Conservation (phyloP, 139 green algal genomes). For the Pseudopediastrum boryanum region DNA sequence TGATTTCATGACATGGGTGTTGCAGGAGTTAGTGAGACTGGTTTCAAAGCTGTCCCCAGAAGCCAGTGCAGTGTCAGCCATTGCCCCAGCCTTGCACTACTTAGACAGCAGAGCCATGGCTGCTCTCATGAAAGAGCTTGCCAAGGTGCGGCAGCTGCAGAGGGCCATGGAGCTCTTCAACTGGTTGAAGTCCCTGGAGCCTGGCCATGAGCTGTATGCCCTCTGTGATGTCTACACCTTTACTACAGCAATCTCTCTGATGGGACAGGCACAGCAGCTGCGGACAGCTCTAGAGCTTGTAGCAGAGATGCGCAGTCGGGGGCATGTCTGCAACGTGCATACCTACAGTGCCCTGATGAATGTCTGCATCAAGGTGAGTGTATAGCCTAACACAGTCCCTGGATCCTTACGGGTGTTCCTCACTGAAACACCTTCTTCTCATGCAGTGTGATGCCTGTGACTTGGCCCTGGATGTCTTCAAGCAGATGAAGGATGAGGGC, state of each 20-base stretch:
- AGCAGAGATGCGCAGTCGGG: slow-evolving; percentile 51
- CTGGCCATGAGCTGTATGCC: slow-evolving; percentile 39
- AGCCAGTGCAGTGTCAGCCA: slow-evolving; percentile 35
- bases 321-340: slow-evolving; percentile 54
- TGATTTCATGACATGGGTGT: too few species aligned
- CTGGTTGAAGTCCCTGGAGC: slow-evolving; percentile 54
- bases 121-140: slow-evolving; percentile 57
- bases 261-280: slow-evolving; percentile 57
- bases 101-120: slow-evolving; percentile 46
- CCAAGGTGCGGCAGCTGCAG: slow-evolving; percentile 38
- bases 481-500: slow-evolving; percentile 48
- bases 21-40: slow-evolving; percentile 47
- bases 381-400: slow-evolving; percentile 32
- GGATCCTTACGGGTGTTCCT: neutral
- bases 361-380: slow-evolving; percentile 62
- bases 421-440: neutral
- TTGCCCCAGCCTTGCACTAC: slow-evolving; percentile 41
- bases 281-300: slow-evolving; percentile 53
- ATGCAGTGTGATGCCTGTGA: slow-evolving; percentile 49
- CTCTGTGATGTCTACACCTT: slow-evolving; percentile 61
- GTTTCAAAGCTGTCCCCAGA: slow-evolving; percentile 40
- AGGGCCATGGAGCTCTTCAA: slow-evolving; percentile 66
- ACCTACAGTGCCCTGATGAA: slow-evolving; percentile 69
- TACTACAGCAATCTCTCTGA: slow-evolving; percentile 63
- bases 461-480: slow-evolving; percentile 59